Evolutionary conservation across 179 eudicot genomes (phyloP).

Genomic region (Vitellaria paradoxa): DNA sequence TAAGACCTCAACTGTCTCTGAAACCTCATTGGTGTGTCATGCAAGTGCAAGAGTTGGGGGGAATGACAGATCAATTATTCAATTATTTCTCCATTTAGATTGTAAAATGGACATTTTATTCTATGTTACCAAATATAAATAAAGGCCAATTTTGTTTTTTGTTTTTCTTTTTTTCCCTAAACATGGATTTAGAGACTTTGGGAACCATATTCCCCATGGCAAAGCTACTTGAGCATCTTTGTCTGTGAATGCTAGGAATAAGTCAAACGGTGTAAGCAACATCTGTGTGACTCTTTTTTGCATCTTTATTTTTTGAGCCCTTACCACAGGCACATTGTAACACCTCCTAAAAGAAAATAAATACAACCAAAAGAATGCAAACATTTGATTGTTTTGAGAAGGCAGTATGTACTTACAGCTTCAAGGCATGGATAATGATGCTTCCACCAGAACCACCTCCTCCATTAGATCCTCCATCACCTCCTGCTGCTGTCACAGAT

Average conservation of each 20-base stretch:
- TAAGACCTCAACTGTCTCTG: too few relatives aligned
- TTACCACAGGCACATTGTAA: neutral
- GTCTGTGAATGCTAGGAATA: neutral
- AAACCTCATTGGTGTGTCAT: too few relatives aligned
- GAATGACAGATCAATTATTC: too few relatives aligned
- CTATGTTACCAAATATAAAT: neutral
- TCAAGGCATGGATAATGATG: constrained; percentile 54
- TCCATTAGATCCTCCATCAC: constrained; percentile 69
- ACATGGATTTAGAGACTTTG: neutral
- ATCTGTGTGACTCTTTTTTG: neutral
- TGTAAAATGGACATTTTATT: neutral
- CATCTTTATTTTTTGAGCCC: neutral
- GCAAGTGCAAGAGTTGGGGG: too few relatives aligned
- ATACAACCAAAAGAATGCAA: neutral
- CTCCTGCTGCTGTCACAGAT: constrained; percentile 72
- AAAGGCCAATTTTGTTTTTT: neutral
- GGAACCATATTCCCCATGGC: neutral
- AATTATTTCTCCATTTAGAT: neutral
- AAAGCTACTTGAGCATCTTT: neutral
- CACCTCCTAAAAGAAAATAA: neutral
- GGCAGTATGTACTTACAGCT: constrained; percentile 58
- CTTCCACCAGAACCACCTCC: constrained; percentile 98
- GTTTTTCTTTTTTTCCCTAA: neutral
- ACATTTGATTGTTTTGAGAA: constrained; percentile 7
- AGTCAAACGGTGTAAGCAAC: neutral